These are phyloP conservation scores for Aspergillus sp. DNA, from an alignment of 2,329 filamentous ascomycete genomes.

Conservation along the genomic window DNA sequence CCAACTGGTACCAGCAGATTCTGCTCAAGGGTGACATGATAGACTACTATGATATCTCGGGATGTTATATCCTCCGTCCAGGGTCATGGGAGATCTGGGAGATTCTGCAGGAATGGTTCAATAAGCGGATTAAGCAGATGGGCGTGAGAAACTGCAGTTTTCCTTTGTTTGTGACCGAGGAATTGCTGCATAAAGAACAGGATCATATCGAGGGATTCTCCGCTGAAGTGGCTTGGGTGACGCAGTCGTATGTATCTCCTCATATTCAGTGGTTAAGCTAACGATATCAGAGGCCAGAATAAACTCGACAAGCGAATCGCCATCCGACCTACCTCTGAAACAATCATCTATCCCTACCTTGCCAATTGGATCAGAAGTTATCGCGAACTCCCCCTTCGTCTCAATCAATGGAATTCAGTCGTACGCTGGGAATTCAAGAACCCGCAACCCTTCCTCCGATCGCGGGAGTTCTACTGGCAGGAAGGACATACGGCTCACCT, in stretches of 20 bases:
- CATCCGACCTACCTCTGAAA: not conserved
- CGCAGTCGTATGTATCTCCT: too few species aligned
- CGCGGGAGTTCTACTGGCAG: not conserved
- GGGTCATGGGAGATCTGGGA: not conserved
- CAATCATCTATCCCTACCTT: not conserved
- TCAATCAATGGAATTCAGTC: constrained; percentile 1
- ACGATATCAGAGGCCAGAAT: not conserved
- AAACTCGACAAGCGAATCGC: too few species aligned
- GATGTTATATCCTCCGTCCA: not conserved
- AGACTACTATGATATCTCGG: not conserved
- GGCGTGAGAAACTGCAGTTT: not conserved
- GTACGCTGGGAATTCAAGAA: constrained; percentile 1
- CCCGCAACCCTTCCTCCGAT: not conserved
- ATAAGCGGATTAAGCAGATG: not conserved
- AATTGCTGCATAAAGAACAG: too few species aligned
- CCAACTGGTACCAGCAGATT: not conserved
- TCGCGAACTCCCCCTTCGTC: not conserved
- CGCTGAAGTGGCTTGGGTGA: too few species aligned
- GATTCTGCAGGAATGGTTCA: not conserved
- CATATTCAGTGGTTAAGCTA: not conserved
- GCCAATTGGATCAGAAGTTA: not conserved
- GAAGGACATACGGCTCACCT: constrained; percentile 1
- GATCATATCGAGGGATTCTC: too few species aligned
- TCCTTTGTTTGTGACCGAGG: too few species aligned
- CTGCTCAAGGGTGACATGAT: not conserved